Conservation (phyloP, 2,329 filamentous ascomycete species). For the Apiospora hydei region DNA sequence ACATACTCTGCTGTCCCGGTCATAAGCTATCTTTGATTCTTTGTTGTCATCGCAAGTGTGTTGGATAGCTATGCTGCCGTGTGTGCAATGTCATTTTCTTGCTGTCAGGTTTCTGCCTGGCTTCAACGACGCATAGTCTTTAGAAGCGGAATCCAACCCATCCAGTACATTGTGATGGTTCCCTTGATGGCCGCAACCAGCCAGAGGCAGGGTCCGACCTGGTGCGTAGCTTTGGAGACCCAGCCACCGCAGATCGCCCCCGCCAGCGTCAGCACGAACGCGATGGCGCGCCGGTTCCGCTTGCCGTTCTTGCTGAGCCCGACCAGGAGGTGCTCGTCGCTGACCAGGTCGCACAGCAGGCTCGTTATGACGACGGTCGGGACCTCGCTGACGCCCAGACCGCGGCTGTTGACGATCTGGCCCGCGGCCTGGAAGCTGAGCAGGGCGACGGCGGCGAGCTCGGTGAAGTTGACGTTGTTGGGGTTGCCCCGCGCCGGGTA, state of each 20-base stretch:
- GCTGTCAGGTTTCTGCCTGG: accelerated
- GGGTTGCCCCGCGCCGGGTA: constrained; percentile 38
- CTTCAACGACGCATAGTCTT: neutral
- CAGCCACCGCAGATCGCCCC: constrained; percentile 57
- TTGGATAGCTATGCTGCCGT: neutral
- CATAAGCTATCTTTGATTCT: neutral
- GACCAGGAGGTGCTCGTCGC: constrained; percentile 57
- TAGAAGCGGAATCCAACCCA: constrained; percentile 29
- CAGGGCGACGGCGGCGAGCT: constrained; percentile 48
- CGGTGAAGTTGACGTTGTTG: constrained; percentile 36
- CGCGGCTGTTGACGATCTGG: constrained; percentile 60
- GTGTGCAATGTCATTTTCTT: neutral
- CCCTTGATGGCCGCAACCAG: constrained; percentile 54
- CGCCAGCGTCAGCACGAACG: constrained; percentile 49
- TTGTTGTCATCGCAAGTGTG: neutral
- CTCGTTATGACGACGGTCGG: constrained; percentile 64
- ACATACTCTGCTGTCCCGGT: neutral
- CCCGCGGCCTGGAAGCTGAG: constrained; percentile 63
- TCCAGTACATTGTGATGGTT: constrained; percentile 44
- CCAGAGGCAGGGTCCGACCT: constrained; percentile 54
- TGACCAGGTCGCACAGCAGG: constrained; percentile 60
- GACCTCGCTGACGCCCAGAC: constrained; percentile 60
- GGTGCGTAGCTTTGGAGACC: constrained; percentile 51
- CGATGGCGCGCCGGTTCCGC: constrained; percentile 54
- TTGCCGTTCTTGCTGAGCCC: constrained; percentile 53